Conservation (phyloP, 768 basidiomycete species). For the Auricularia sp. region DNA sequence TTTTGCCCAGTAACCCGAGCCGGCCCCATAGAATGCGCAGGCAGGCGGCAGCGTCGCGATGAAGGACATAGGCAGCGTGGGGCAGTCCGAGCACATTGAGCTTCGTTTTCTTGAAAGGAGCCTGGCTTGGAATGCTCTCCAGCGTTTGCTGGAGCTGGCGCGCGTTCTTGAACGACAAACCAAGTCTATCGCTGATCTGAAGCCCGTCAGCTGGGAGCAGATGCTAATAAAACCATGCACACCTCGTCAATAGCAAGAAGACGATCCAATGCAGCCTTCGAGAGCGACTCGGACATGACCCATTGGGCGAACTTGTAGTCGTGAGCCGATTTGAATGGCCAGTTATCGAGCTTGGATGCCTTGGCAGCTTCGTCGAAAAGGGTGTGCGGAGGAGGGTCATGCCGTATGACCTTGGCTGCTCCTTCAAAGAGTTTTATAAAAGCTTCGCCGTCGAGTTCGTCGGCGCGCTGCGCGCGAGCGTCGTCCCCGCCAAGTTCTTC, state of each 20-base stretch:
- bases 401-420: background rate
- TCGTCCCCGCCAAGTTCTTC: too few species aligned
- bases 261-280: background rate
- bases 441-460: background rate
- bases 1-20: background rate
- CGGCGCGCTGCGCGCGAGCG: too few species aligned
- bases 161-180: background rate
- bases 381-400: background rate
- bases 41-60: background rate
- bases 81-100: background rate
- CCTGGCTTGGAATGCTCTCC: background rate
- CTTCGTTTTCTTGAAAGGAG: background rate
- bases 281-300: background rate
- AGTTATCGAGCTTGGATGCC: background rate
- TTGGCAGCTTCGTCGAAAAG: background rate
- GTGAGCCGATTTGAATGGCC: background rate
- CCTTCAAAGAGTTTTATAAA: background rate
- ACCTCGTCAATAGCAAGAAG: background rate
- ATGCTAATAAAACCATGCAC: background rate
- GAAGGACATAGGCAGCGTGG: background rate
- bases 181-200: background rate
- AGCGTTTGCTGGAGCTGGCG: background rate
- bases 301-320: background rate
- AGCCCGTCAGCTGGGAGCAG: background rate
- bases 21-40: background rate